Percentiles rank a stretch among this genome's conserved stretches.
phyloP scores from a whole-genome alignment of 768 basidiomycete genomes.

The Lyophyllum shimeji region DNA sequence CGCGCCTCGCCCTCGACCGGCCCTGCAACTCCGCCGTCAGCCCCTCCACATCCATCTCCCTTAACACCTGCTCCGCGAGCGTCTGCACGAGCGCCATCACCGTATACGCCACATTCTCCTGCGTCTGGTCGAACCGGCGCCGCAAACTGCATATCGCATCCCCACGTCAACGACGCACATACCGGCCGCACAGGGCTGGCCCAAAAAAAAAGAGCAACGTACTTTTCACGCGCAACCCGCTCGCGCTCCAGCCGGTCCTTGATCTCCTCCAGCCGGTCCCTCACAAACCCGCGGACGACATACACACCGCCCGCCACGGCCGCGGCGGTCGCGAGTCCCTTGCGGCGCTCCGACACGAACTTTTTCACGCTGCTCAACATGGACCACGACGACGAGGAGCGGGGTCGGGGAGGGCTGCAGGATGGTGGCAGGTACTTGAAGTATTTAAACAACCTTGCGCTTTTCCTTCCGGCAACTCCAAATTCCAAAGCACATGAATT shows the following conservation, averaged over 20 bases:
- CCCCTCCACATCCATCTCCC: conserved; percentile 74
- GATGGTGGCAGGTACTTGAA: too few species aligned
- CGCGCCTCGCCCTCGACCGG: conserved; percentile 26
- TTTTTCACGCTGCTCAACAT: conserved; percentile 28
- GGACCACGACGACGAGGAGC: neutral
- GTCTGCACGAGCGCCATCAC: conserved; percentile 70
- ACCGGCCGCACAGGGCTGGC: neutral
- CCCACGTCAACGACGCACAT: neutral
- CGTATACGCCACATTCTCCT: conserved; percentile 76
- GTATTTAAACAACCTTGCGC: too few species aligned
- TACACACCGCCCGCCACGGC: conserved; percentile 63
- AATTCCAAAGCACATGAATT: neutral
- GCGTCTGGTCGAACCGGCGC: conserved; percentile 72
- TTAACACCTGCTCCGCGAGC: conserved; percentile 61
- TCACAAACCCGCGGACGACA: conserved; percentile 58
- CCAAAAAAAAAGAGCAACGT: conserved; percentile 40
- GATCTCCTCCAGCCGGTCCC: conserved; percentile 62
- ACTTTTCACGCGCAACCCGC: conserved; percentile 68
- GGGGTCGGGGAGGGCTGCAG: neutral
- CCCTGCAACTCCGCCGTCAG: conserved; percentile 55
- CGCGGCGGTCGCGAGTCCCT: conserved; percentile 46
- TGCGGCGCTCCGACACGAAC: conserved; percentile 50
- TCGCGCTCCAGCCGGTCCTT: conserved; percentile 62
- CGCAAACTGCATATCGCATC: conserved; percentile 47
- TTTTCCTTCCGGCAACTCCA: neutral